Evolutionary conservation across 345 rosid species (phyloP).

Genomic region (Arabidopsis arenosa): DNA sequence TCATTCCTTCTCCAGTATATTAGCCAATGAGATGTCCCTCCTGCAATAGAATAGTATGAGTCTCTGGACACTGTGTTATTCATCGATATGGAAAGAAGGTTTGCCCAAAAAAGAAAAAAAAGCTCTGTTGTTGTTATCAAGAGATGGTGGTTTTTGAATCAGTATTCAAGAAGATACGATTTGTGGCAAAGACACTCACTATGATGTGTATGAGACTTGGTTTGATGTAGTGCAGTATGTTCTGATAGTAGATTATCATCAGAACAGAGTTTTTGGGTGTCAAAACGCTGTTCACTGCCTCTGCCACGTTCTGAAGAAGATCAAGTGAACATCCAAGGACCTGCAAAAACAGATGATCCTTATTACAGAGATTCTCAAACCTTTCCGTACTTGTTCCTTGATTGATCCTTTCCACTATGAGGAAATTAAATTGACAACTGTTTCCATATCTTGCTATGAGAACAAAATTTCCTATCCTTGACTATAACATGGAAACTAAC

Average conservation of each 20-base stretch:
- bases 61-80: too few species aligned
- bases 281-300: constrained; percentile 83
- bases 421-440: not conserved
- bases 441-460: not conserved
- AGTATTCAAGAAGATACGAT: constrained; percentile 20
- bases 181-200: constrained; percentile 53
- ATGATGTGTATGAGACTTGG: constrained; percentile 76
- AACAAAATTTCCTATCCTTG: not conserved
- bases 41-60: too few species aligned
- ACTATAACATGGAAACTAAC: not conserved
- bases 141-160: not conserved
- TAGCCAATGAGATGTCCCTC: constrained; percentile 54
- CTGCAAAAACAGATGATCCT: constrained; percentile 43
- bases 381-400: not conserved
- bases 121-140: too few species aligned
- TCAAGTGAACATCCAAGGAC: constrained; percentile 72
- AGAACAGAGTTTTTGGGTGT: constrained; percentile 75
- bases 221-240: constrained; percentile 71
- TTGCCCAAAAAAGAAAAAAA: too few species aligned
- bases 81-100: too few species aligned
- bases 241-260: constrained; percentile 85
- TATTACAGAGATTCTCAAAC: not conserved
- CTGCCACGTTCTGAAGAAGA: constrained; percentile 82
- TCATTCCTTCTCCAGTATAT: constrained; percentile 73
- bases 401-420: not conserved